phyloP scores from a whole-genome alignment of 2,329 filamentous ascomycete species.

The Trematosphaeria pertusa region DNA sequence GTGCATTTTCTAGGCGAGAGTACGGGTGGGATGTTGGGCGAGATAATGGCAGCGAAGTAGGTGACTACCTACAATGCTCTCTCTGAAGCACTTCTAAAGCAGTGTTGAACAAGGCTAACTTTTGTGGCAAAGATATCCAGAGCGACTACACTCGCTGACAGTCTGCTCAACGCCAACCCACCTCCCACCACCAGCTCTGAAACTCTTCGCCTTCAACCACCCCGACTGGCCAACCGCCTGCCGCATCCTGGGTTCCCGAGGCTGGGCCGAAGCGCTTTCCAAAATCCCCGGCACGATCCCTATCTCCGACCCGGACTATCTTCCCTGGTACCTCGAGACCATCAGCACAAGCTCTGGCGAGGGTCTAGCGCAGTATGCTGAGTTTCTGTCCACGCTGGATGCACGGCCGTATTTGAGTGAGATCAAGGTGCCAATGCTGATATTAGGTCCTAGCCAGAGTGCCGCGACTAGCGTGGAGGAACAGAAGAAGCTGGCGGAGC shows the following conservation, averaged over 20 bases:
- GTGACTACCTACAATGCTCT: not conserved
- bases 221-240: slow-evolving; percentile 38
- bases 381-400: slow-evolving; percentile 42
- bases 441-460: slow-evolving; percentile 43
- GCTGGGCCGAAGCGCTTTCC: slow-evolving; percentile 40
- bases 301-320: slow-evolving; percentile 32
- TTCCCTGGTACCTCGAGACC: slow-evolving; percentile 42
- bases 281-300: slow-evolving; percentile 40
- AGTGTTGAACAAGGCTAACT: not conserved
- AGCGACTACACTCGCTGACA: slow-evolving; percentile 37
- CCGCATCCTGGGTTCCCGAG: slow-evolving; percentile 37
- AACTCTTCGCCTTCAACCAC: slow-evolving; percentile 39
- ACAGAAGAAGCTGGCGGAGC: slow-evolving; percentile 24
- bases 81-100: not conserved
- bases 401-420: slow-evolving; percentile 33
- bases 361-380: slow-evolving; percentile 44
- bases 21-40: slow-evolving; percentile 44
- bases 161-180: slow-evolving; percentile 42
- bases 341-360: slow-evolving; percentile 35
- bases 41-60: slow-evolving; percentile 39
- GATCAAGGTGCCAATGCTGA: slow-evolving; percentile 41
- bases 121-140: slow-evolving; percentile 22
- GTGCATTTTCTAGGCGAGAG: slow-evolving; percentile 47
- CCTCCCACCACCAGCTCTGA: slow-evolving; percentile 33
- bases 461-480: slow-evolving; percentile 40